These are phyloP conservation scores for Zygosaccharomyces siamensis DNA, from an alignment of 805 yeast species.

Conservation along the genomic window DNA sequence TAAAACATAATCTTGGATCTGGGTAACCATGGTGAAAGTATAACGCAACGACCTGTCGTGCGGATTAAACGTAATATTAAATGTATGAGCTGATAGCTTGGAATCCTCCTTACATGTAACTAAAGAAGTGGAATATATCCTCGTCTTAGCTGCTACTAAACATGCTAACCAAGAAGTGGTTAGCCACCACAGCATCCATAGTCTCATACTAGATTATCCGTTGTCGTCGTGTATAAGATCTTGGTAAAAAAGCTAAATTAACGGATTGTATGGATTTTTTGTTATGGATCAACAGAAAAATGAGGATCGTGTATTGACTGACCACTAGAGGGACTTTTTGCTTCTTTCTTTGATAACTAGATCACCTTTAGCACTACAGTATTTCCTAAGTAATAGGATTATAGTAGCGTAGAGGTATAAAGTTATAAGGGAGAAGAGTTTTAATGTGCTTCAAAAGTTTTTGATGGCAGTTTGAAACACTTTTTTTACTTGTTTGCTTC, in stretches of 20 bases:
- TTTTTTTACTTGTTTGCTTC: background rate
- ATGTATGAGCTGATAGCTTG: conserved; percentile 64
- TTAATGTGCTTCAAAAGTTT: background rate
- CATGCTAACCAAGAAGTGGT: conserved; percentile 9
- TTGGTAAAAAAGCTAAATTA: too few species aligned
- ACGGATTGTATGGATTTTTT: too few species aligned
- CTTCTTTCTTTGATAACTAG: background rate
- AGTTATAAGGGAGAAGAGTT: background rate
- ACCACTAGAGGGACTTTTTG: background rate
- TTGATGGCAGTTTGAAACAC: background rate
- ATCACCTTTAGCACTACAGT: background rate
- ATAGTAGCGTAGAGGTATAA: background rate
- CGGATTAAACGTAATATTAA: conserved; percentile 73
- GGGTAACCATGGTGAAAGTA: conserved; percentile 64
- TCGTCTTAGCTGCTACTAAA: conserved; percentile 29
- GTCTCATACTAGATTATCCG: conserved; percentile 7
- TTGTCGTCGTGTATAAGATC: too few species aligned
- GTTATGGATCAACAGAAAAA: background rate
- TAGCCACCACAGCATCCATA: conserved; percentile 9
- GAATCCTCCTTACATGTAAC: conserved; percentile 83
- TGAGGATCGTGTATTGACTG: background rate
- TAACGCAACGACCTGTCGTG: conserved; percentile 63
- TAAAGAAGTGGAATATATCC: conserved; percentile 62
- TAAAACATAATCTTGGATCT: conserved; percentile 56
- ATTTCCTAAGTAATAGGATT: background rate